Conservation (phyloP, 208 protist genomes). For the Vickermania ingenoplastis region DNA sequence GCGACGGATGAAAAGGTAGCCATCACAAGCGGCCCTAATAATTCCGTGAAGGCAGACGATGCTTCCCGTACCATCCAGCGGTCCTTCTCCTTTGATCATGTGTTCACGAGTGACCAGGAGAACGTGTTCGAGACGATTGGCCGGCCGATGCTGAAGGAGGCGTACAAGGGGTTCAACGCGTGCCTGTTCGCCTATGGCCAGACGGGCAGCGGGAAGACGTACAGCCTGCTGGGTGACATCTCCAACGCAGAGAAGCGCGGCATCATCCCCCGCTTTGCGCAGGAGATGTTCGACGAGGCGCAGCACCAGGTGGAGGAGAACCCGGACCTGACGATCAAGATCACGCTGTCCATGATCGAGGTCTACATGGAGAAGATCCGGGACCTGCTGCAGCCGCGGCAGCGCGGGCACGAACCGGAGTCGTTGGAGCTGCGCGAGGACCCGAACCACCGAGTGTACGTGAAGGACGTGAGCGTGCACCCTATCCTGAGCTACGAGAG, state of each 20-base stretch:
- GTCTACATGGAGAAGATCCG: slow-evolving; percentile 38
- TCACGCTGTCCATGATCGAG: too few species aligned
- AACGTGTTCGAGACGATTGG: slow-evolving; percentile 68
- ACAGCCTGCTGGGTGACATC: slow-evolving; percentile 63
- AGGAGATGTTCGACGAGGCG: slow-evolving; percentile 14
- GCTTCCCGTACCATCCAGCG: slow-evolving; percentile 6
- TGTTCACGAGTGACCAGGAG: slow-evolving; percentile 30
- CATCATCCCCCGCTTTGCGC: slow-evolving; percentile 19
- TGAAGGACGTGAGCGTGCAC: slow-evolving; percentile 54
- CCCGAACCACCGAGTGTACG: slow-evolving; percentile 30
- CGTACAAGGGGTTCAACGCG: slow-evolving; percentile 77
- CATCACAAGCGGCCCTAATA: slow-evolving; percentile 9
- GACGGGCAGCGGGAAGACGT: slow-evolving; percentile 69
- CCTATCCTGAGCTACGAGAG: slow-evolving; percentile 54
- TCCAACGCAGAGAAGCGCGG: too few species aligned
- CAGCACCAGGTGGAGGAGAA: too few species aligned
- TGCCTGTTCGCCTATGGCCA: too few species aligned
- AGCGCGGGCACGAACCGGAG: slow-evolving; percentile 59
- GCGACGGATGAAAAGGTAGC: slow-evolving; percentile 10
- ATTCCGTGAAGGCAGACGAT: slow-evolving; percentile 7
- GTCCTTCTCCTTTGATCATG: slow-evolving; percentile 30
- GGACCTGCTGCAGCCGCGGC: slow-evolving; percentile 34
- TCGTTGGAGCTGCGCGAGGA: slow-evolving; percentile 67
- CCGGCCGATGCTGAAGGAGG: slow-evolving; percentile 64
- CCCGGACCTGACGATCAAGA: slow-evolving; percentile 22